Base-by-base conservation (phyloP, 192 early-diverging fungal genomes). In the Coemansia sp. region DNA sequence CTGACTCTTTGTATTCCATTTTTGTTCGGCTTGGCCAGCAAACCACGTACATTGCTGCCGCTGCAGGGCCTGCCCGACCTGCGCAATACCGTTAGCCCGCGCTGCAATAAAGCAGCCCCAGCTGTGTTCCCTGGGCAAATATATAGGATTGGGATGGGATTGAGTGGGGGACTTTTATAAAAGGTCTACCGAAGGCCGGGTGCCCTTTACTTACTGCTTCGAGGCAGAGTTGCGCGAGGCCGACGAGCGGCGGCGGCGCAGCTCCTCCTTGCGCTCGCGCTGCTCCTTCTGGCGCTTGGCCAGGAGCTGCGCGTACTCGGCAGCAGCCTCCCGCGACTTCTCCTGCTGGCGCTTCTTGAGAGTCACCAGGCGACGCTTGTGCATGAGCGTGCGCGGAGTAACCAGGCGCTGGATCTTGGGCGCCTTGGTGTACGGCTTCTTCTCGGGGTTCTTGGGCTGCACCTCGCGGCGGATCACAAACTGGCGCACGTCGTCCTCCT, bases 401-500 rank as follows among this genome's bases (percentile, higher is more conserved):
- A 98, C 92, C 61, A 98, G 83, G 64, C 95, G 90, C 82, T 98
- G 95, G 85, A 98, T 97, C 73, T 80, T 78, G 63, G 89, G 87
- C 23, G 89, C 94, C 90, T 98, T 98, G 83, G 93, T 90, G 86
- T 84, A 87, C 55, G 87, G 79, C 87, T 94, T 93, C 84, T 90
- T 93, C 60, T 85, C 90, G 39, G 83, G 79, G 73, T 87, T 85
- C 85, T 90, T 91, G 83, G 84, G 85, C 15, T 36, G 39, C 58
- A 98, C 81, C 78, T 97, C 94, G 70, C 95, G 93, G 70, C 94
- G 93, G 67, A 98, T 95, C 45, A 98, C 95, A 83, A 91, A 98
- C 86, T 98, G 91, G 85, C 94, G 92, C 55, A 98, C 95, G 83
- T 98, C 95, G 82, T 96, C 95, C 45, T 92, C 92, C 88, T 96